phyloP scores from a whole-genome alignment of 2,329 filamentous ascomycete genomes.

The Zarea fungicola region DNA sequence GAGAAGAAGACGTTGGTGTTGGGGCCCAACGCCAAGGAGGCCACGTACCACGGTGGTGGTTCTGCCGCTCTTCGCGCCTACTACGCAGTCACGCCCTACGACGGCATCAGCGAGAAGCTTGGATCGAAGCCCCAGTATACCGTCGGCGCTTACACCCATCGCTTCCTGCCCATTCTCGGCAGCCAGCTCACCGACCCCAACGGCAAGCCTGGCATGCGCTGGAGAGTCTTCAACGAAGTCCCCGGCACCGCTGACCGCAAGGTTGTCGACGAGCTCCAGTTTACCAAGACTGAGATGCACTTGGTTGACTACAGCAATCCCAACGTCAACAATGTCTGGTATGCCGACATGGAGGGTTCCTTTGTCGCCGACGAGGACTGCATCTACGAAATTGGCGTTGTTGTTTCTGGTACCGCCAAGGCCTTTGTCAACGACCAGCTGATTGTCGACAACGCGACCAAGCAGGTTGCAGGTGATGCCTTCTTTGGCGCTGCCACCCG shows the following conservation, averaged over 20 bases:
- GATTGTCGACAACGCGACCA: slow-evolving; percentile 61
- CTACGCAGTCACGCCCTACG: slow-evolving; percentile 66
- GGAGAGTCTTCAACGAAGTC: slow-evolving; percentile 58
- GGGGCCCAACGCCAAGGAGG: slow-evolving; percentile 52
- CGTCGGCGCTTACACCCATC: slow-evolving; percentile 60
- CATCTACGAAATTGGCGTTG: slow-evolving; percentile 60
- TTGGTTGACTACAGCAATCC: slow-evolving; percentile 48
- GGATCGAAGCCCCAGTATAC: slow-evolving; percentile 42
- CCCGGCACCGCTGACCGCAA: slow-evolving; percentile 42
- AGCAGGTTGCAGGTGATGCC: slow-evolving; percentile 55
- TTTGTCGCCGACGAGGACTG: slow-evolving; percentile 56
- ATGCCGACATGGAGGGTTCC: slow-evolving; percentile 55
- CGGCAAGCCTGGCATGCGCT: slow-evolving; percentile 54
- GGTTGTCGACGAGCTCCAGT: slow-evolving; percentile 44
- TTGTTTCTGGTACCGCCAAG: slow-evolving; percentile 61
- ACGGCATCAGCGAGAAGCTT: slow-evolving; percentile 58
- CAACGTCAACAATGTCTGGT: slow-evolving; percentile 51
- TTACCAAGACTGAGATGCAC: slow-evolving; percentile 45
- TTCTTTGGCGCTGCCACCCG: slow-evolving; percentile 62
- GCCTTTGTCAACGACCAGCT: slow-evolving; percentile 58
- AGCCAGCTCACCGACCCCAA: slow-evolving; percentile 44
- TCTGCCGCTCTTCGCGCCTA: slow-evolving; percentile 57
- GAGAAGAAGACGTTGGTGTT: slow-evolving; percentile 55
- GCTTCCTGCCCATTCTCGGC: slow-evolving; percentile 56
- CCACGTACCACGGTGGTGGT: slow-evolving; percentile 59